Conservation (phyloP, 129 eudicot genomes). For the Apium graveolens region DNA sequence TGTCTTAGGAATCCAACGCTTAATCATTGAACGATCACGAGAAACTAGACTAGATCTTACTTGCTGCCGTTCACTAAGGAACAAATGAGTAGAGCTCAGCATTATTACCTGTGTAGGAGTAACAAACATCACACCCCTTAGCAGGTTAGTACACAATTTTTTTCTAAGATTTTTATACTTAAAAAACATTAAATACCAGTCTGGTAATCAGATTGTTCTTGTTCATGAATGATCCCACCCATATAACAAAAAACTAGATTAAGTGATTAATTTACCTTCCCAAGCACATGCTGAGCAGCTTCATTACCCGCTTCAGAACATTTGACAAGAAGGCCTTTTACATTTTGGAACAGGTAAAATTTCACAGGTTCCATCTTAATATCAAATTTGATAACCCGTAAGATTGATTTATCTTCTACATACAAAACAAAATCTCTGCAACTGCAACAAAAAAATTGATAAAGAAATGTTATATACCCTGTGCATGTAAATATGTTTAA, state of each 20-base stretch:
- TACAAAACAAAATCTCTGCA: not conserved
- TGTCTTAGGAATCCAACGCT: not conserved
- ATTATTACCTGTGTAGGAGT: not conserved
- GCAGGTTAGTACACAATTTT: not conserved
- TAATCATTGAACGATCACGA: not conserved
- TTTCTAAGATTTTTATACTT: not conserved
- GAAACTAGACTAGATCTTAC: not conserved
- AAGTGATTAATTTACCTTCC: slow-evolving; percentile 18
- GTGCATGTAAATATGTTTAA: not conserved
- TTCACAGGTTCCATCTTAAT: not conserved
- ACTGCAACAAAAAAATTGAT: not conserved
- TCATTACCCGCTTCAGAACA: slow-evolving; percentile 9
- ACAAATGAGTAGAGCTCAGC: slow-evolving; percentile 12
- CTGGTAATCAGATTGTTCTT: too few relatives aligned
- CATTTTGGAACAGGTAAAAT: not conserved
- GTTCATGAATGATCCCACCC: too few relatives aligned
- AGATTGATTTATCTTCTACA: not conserved
- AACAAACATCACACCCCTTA: not conserved
- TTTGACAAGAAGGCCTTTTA: not conserved
- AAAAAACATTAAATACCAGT: not conserved
- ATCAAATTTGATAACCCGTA: not conserved
- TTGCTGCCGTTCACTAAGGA: not conserved
- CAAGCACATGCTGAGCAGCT: slow-evolving; percentile 10
- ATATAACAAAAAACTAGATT: too few relatives aligned
- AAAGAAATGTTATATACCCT: too few relatives aligned